Evolutionary conservation across 176 grass and related monocot genomes (phyloP), one percentile per base, ranked within the genome.

Genomic region (Chrysopogon serrulatus): DNA sequence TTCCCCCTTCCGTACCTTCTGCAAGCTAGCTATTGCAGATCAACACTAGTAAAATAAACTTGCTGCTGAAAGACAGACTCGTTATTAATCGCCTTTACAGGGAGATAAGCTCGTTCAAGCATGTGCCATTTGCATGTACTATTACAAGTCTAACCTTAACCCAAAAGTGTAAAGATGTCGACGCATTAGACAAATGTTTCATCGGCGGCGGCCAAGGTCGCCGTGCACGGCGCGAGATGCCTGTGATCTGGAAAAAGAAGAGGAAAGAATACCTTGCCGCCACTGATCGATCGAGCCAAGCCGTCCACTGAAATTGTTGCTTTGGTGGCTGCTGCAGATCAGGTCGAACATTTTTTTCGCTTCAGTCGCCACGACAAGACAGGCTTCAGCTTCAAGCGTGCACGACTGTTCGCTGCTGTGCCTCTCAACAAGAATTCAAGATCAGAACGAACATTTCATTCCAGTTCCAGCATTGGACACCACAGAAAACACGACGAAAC

Each of bases 381-480:
- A 85, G 74, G 74, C 74, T 78, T 85, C 9, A 85, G 36, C 49
- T 35, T 70, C 37, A 85, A 35, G 35, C 27, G 21, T 70, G 49
- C 64, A 57, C 1, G 10, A 7, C 41, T 16, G 45, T 27, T 39
- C 34, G 34, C 9, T 74, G 28, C 47, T 73, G 40, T 5, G 33
- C 1, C 34, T 39, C 28, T 48, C 49, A 53, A 23, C 49, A 53
- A 23, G 49, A 53, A 53, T 9, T 53, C 49, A 8, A 84, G 82
- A 68, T 70, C 16, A 59, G 2, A 68, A 69, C 47, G 73, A 77
- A 57, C 59, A 65, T 39, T 64, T 63, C 42, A 10, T 10, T 40
- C 39, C 39, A 40, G 32, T 0, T 48, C 24, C 2, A 68, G 65
- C 28, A 33, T 26, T 54, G 31, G 45, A 34, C 76, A 4, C 68